Evolutionary conservation across 306 rosid genomes (phyloP).

Genomic region (Sicyos edulis): DNA sequence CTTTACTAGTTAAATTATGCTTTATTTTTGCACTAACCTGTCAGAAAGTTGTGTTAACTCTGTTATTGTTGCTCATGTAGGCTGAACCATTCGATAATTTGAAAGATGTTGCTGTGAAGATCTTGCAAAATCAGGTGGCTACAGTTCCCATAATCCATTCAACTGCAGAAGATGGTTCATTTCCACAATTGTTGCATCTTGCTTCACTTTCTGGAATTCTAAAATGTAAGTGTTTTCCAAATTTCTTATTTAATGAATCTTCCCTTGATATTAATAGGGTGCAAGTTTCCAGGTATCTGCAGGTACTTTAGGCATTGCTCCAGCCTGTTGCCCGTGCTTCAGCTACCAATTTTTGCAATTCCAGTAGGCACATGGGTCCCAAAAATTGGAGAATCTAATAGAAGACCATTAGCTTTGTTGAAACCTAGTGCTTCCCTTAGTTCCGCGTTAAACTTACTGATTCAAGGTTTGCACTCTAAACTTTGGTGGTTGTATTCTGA

Average conservation of each 20-base stretch:
- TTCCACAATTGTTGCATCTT: constrained; percentile 85
- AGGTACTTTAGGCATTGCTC: constrained; percentile 85
- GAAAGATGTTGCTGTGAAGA: constrained; percentile 73
- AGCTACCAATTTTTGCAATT: constrained; percentile 71
- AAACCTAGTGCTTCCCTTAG: constrained; percentile 78
- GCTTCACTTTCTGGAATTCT: constrained; percentile 92
- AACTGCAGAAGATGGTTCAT: constrained; percentile 75
- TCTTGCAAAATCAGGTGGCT: constrained; percentile 80
- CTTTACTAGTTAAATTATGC: neutral
- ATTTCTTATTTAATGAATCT: neutral
- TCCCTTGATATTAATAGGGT: constrained; percentile 33
- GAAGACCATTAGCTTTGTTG: constrained; percentile 74
- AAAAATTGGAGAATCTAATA: constrained; percentile 78
- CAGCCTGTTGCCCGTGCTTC: constrained; percentile 79
- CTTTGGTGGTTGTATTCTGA: neutral
- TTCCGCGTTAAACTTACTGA: constrained; percentile 61
- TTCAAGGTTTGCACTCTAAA: constrained; percentile 22
- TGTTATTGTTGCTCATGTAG: constrained; percentile 34
- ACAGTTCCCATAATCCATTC: constrained; percentile 82
- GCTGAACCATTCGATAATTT: constrained; percentile 84
- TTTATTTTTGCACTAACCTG: neutral
- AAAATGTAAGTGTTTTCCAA: constrained; percentile 50
- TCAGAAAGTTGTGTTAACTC: neutral
- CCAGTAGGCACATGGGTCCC: constrained; percentile 99
- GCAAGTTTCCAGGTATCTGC: constrained; percentile 81